Conservation (phyloP, 352 stramenopile species). For the Elongisporangium senticosum region DNA sequence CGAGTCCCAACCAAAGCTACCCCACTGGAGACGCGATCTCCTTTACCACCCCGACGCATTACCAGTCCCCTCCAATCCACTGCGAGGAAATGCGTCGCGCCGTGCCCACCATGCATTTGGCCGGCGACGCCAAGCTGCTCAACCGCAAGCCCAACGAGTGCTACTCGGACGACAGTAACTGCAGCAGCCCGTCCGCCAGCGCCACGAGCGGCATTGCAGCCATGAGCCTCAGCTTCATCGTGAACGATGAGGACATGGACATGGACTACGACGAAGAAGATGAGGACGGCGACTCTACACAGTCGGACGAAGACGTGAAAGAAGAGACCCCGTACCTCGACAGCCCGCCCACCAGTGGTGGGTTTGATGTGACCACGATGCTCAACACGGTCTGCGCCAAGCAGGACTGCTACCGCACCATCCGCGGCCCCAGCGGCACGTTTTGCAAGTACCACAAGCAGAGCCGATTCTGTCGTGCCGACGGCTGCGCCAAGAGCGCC, state of each 20-base stretch:
- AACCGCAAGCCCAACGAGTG: constrained; percentile 26
- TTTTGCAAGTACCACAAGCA: constrained; percentile 87
- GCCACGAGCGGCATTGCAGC: constrained; percentile 53
- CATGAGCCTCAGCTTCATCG: constrained; percentile 85
- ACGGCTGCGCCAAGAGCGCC: constrained; percentile 64
- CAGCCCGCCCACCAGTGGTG: constrained; percentile 25
- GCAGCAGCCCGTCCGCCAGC: constrained; percentile 12
- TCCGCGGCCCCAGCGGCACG: constrained; percentile 50
- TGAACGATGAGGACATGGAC: constrained; percentile 42
- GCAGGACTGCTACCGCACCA: constrained; percentile 70
- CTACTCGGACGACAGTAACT: constrained; percentile 15
- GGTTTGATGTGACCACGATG: constrained; percentile 51
- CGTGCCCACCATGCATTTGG: constrained; percentile 29
- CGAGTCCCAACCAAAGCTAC: constrained; percentile 28
- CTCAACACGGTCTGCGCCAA: constrained; percentile 81
- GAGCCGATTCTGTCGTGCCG: constrained; percentile 69
- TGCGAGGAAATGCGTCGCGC: constrained; percentile 10
- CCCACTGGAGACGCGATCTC: constrained; percentile 26
- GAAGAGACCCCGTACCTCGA: constrained; percentile 12
- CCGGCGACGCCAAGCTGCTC: constrained; percentile 33
- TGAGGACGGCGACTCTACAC: constrained; percentile 13
- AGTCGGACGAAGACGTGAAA: constrained; percentile 44
- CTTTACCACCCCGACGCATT: constrained; percentile 28
- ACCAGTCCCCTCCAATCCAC: constrained; percentile 23
- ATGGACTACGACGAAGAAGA: constrained; percentile 24